phyloP scores from a whole-genome alignment of 305 asterid species.

The Rubia tinctorum region DNA sequence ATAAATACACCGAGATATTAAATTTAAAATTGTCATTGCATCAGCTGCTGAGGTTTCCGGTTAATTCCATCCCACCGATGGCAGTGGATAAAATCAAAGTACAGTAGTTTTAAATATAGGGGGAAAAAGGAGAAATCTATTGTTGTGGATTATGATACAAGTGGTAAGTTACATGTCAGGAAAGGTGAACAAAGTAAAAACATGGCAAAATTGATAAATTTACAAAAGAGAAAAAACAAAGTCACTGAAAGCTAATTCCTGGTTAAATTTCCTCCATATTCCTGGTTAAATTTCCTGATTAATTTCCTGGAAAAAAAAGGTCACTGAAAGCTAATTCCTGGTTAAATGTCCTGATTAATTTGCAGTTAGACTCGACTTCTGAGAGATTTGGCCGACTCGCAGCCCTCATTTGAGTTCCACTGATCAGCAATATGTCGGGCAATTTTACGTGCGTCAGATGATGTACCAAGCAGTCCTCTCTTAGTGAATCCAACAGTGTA shows the following conservation, averaged over 20 bases:
- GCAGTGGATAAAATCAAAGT: not conserved
- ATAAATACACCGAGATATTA: too few relatives aligned
- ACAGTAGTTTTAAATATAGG: not conserved
- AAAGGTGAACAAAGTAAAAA: slow-evolving; percentile 8
- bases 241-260: too few relatives aligned
- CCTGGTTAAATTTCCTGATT: too few relatives aligned
- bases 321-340: not conserved
- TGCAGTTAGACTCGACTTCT: not conserved
- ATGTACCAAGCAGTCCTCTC: slow-evolving; percentile 83
- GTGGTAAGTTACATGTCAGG: slow-evolving; percentile 13
- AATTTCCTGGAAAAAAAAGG: too few relatives aligned
- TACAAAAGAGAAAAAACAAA: slow-evolving; percentile 25
- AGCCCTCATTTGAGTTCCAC: slow-evolving; percentile 41
- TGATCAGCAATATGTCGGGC: slow-evolving; percentile 57
- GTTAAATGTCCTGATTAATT: not conserved
- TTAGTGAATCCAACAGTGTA: slow-evolving; percentile 89
- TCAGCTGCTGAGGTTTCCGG: not conserved
- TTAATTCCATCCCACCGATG: not conserved
- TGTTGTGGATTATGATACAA: slow-evolving; percentile 12
- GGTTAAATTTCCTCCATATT: too few relatives aligned
- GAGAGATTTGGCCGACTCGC: slow-evolving; percentile 11
- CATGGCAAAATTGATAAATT: slow-evolving; percentile 36
- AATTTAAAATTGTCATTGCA: not conserved
- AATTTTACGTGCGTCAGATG: slow-evolving; percentile 68
- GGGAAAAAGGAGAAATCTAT: slow-evolving; percentile 14